A percentile compares a stretch with the other conserved stretches of the same genome.
phyloP scores from a whole-genome alignment of 2,329 filamentous ascomycete species.

The Fusarium dlaminii region DNA sequence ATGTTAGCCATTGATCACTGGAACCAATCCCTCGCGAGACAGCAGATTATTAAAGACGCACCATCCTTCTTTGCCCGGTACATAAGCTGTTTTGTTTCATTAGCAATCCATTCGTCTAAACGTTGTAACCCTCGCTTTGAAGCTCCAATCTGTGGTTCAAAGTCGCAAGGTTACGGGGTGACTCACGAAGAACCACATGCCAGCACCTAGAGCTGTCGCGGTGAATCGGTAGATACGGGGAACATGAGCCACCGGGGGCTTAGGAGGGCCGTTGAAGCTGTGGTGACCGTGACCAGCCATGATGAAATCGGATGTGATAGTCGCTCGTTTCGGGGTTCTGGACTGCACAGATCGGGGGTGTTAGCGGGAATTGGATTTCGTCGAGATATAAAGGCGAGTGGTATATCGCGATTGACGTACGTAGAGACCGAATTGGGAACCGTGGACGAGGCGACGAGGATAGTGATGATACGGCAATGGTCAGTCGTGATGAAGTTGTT shows the following conservation, averaged over 20 bases:
- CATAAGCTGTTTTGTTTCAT: constrained; percentile 72
- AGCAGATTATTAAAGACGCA: constrained; percentile 45
- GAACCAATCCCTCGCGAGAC: background rate
- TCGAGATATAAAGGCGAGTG: rapidly evolving
- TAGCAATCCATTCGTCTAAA: constrained; percentile 15
- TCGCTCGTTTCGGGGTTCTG: constrained; percentile 19
- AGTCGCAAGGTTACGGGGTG: background rate
- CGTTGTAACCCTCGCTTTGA: background rate
- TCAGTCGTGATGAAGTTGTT: constrained; percentile 29
- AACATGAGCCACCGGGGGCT: constrained; percentile 59
- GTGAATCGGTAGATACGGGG: constrained; percentile 80
- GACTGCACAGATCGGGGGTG: background rate
- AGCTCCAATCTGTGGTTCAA: background rate
- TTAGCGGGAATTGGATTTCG: background rate
- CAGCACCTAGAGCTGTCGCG: constrained; percentile 87
- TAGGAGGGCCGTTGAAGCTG: constrained; percentile 48
- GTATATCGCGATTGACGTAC: constrained; percentile 25
- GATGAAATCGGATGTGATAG: constrained; percentile 19
- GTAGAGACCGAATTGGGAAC: constrained; percentile 33
- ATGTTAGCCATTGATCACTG: constrained; percentile 11
- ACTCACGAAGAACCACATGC: constrained; percentile 99
- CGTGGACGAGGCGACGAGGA: constrained; percentile 23
- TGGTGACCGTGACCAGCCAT: constrained; percentile 41
- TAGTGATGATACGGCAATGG: constrained; percentile 28
- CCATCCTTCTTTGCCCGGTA: constrained; percentile 97